Conservation (phyloP, 257 asterid genomes). For the Penstemon newberryi region DNA sequence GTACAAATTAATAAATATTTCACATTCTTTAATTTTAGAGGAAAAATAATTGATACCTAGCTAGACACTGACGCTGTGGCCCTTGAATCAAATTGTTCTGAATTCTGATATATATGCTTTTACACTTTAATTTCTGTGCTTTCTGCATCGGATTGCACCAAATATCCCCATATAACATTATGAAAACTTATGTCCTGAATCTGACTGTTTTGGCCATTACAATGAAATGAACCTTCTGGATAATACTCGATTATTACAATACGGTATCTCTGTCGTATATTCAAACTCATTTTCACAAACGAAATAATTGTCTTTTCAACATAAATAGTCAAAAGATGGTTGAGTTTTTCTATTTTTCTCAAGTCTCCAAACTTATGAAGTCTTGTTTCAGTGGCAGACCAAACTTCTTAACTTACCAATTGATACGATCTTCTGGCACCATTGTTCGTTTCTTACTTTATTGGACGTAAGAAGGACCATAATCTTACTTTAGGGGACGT, state of each 20-base stretch:
- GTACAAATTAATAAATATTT: neutral
- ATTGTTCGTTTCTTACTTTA: too few relatives aligned
- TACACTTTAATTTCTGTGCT: slow-evolving; percentile 39
- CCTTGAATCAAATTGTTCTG: slow-evolving; percentile 24
- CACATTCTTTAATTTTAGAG: neutral
- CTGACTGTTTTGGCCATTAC: slow-evolving; percentile 29
- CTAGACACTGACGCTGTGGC: slow-evolving; percentile 19
- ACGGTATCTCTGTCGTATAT: neutral
- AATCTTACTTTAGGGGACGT: too few relatives aligned
- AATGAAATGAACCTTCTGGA: neutral
- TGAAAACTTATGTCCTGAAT: slow-evolving; percentile 33
- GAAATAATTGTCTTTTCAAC: too few relatives aligned
- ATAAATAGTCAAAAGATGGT: neutral
- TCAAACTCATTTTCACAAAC: neutral
- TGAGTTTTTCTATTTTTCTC: neutral
- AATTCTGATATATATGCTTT: slow-evolving; percentile 8
- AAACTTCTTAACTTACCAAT: too few relatives aligned
- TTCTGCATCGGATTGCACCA: slow-evolving; percentile 71
- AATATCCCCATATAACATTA: slow-evolving; percentile 23
- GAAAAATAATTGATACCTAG: slow-evolving; percentile 19
- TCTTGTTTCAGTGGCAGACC: too few relatives aligned
- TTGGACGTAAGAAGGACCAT: too few relatives aligned
- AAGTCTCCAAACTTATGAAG: neutral
- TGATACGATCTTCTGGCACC: too few relatives aligned
- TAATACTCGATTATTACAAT: slow-evolving; percentile 12